Evolutionary conservation across 2,329 filamentous ascomycete genomes (phyloP), one percentile per base, ranked within the genome.

Genomic region (Cladosporium phlei): DNA sequence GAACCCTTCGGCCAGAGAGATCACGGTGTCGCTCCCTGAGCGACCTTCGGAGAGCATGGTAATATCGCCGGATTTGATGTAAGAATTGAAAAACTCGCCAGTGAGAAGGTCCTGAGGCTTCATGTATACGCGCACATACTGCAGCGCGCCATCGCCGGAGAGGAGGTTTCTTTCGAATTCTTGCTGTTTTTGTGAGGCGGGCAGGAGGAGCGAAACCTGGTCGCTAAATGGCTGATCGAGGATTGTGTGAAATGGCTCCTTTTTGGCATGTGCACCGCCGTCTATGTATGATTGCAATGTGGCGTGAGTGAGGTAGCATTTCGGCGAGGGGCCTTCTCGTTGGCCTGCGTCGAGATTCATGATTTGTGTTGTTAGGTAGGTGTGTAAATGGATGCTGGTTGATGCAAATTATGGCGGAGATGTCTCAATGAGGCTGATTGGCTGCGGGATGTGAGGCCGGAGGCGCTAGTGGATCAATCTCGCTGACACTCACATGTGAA

Each of bases 11-110:
- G 70, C 74, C 1, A 97, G 68, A 0, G 78, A 78, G 62, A 88
- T 91, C 2, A 84, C 73, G 56, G 86, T 86, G 58, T 90, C 85
- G 2, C 83, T 74, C 2, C 80, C 82, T 6, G 77, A 71, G 24
- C 77, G 77, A 10, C 88, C 89, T 64, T 90, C 79, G 0, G 90
- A 95, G 2, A 95, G 75, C 85, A 97, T 87, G 55, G 87, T 66
- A 38, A 94, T 71, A 60, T 88, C 83, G 4, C 86, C 86, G 50
- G 76, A 77, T 65, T 95, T 95, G 55, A 97, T 83, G 61, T 94
- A 90, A 33, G 82, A 74, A n/a, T 79, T 84, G 59, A 95, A 89
- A 58, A 96, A 95, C 0, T 82, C 78, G 1, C 80, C 79, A 25
- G 85, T 75, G 1, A 97, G 63, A 4, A 97, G 62, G 49, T 88